Percentiles rank a stretch among this genome's conserved stretches.
These are phyloP conservation scores for Solanum neorickii DNA, from an alignment of 257 asterid genomes.

Conservation along the genomic window DNA sequence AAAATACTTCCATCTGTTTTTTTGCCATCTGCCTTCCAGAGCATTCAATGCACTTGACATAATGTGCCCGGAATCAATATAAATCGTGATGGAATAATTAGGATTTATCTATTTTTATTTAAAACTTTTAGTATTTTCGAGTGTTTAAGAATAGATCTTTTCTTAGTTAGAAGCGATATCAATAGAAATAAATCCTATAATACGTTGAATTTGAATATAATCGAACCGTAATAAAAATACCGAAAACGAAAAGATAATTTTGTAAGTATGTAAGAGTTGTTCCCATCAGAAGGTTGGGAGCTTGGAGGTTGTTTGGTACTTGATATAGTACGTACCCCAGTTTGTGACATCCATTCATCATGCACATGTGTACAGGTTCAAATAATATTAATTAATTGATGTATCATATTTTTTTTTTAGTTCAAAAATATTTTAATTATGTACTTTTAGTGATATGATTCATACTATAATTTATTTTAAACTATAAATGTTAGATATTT, in stretches of 20 bases:
- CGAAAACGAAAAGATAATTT: not conserved
- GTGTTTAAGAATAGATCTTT: too few species aligned
- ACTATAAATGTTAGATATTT: too few species aligned
- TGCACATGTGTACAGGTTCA: not conserved
- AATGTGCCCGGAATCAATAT: not conserved
- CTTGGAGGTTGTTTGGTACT: conserved; percentile 3
- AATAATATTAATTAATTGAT: not conserved
- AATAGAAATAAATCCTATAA: not conserved
- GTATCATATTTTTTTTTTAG: not conserved
- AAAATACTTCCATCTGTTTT: not conserved
- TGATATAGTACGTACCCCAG: not conserved
- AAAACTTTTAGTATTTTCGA: too few species aligned
- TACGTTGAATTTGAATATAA: not conserved
- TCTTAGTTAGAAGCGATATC: not conserved
- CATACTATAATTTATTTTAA: too few species aligned
- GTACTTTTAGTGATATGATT: too few species aligned
- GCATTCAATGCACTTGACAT: not conserved
- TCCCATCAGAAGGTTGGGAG: not conserved
- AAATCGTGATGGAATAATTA: not conserved
- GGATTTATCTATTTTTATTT: too few species aligned
- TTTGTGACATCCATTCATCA: not conserved
- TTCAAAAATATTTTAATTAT: not conserved
- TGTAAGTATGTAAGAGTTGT: not conserved
- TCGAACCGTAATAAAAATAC: accelerated
- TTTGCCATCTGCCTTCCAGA: not conserved